Evolutionary conservation across 257 asterid species (phyloP).

Genomic region (Penstemon barbatus): DNA sequence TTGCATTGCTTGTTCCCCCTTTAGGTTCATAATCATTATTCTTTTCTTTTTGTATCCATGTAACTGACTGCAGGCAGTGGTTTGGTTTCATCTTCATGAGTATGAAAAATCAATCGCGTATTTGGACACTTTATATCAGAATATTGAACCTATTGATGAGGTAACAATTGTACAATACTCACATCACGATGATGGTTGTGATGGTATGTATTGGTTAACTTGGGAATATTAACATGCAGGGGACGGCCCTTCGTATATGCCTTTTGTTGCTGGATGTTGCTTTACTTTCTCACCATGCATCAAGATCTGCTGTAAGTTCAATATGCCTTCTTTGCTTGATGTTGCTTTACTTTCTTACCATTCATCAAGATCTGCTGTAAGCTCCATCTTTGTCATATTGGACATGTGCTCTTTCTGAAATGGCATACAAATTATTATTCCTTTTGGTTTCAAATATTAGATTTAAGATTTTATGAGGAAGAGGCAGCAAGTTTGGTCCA

Average conservation of each 20-base stretch:
- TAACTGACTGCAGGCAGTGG: slow-evolving; percentile 69
- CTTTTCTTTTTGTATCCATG: slow-evolving; percentile 21
- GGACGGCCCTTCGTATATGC: slow-evolving; percentile 79
- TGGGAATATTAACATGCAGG: slow-evolving; percentile 54
- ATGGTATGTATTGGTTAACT: slow-evolving; percentile 23
- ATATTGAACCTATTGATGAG: slow-evolving; percentile 88
- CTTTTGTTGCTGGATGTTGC: slow-evolving; percentile 89
- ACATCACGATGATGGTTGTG: slow-evolving; percentile 10
- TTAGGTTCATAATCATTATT: slow-evolving; percentile 18
- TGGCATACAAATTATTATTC: background rate
- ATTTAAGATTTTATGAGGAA: background rate
- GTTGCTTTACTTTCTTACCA: slow-evolving; percentile 69
- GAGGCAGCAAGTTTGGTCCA: background rate
- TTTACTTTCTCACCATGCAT: slow-evolving; percentile 61
- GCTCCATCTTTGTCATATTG: slow-evolving; percentile 26
- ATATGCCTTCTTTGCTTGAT: slow-evolving; percentile 85
- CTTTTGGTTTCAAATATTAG: background rate
- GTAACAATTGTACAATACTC: slow-evolving; percentile 36
- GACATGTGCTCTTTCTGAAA: background rate
- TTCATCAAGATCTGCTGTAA: slow-evolving; percentile 79
- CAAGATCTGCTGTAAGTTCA: slow-evolving; percentile 74
- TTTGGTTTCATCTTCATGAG: slow-evolving; percentile 91
- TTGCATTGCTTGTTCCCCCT: slow-evolving; percentile 21
- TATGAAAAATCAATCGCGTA: slow-evolving; percentile 65
- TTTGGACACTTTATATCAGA: slow-evolving; percentile 77